Evolutionary conservation across 192 early-diverging fungal species (phyloP), one percentile per base, ranked within the genome.

Genomic region (Coemansia sp.): DNA sequence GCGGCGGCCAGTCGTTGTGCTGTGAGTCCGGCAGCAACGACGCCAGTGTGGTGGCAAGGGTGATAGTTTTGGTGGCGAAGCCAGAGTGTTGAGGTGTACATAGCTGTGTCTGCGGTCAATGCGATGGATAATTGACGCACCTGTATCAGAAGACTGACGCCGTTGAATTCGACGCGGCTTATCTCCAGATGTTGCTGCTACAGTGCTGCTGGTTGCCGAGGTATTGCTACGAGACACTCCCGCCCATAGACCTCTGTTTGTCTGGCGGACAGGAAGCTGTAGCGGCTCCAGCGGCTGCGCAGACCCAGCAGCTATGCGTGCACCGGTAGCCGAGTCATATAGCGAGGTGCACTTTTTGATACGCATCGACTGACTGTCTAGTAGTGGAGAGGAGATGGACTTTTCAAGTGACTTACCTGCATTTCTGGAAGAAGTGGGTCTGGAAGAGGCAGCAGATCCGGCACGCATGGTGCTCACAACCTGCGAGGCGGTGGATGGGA

Each of bases 381-480:
- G 12, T 40, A 6, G 39, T 15, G 11, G 39, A 15, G 12, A 11
- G 39, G 12, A 40, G 2, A 11, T 23, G 44, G 11, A 14, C 1
- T 10, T 1, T 5, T 13, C 44, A 46, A 13, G 6, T 18, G 44
- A 21, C 71, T 75, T 75, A 75, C 72, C 72, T 75, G 61, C 41
- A 45, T 50, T 55, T 26, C 31, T 50, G 18, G 59, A 15, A 51
- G 60, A 39, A 6, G 61, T 10, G 21, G 38, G 30, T 38, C 26
- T 39, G 33, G 31, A 21, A 20, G 31, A 11, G 23, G 40, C 11
- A 9, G 51, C 9, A 10, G 59, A 58, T 40, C 68, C 72, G 12
- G 66, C 47, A 41, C 63, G 72, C 30, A 63, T 56, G 18, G 68
- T 65, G 35, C 57, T 48, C n/a, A 57, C 45, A 13, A 75, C 55